A percentile compares a stretch with the other conserved stretches of the same genome.
These are phyloP conservation scores for Clonostachys chloroleuca DNA, from an alignment of 2,329 filamentous ascomycete species.

Conservation along the genomic window DNA sequence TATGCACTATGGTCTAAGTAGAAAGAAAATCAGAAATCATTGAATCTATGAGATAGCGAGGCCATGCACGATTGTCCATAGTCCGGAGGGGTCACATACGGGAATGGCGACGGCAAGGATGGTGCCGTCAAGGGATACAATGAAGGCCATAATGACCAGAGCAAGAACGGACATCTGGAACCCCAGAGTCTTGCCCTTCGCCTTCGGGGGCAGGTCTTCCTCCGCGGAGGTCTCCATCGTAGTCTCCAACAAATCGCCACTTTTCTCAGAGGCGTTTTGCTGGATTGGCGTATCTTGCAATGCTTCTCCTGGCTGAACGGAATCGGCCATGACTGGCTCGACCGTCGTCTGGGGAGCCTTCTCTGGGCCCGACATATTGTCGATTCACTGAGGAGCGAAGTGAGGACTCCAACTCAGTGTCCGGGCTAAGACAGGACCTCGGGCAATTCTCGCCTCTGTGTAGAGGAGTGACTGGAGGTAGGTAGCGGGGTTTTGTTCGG, in stretches of 20 bases:
- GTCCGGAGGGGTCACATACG: conserved; percentile 1
- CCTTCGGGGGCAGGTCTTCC: background rate
- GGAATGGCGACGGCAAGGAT: conserved; percentile 12
- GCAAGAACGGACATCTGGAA: background rate
- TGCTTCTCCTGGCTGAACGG: too few species aligned
- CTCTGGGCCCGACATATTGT: background rate
- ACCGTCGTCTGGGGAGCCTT: background rate
- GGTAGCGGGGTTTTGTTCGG: too few species aligned
- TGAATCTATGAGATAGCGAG: background rate
- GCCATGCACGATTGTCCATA: background rate
- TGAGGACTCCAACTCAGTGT: too few species aligned
- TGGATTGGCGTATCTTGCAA: too few species aligned
- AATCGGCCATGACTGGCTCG: background rate
- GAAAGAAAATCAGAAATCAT: background rate
- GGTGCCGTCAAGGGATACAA: conserved; percentile 8
- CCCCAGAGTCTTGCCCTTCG: background rate
- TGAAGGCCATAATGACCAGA: conserved; percentile 4
- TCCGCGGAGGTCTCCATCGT: background rate
- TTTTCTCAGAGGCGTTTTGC: too few species aligned
- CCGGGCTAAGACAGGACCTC: too few species aligned
- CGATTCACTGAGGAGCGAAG: too few species aligned
- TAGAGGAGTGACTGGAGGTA: too few species aligned
- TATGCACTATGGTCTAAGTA: conserved; percentile 33
- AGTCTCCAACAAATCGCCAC: too few species aligned
- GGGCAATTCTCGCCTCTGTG: too few species aligned